phyloP scores from a whole-genome alignment of 306 rosid genomes.

The Castanospermum australe region DNA sequence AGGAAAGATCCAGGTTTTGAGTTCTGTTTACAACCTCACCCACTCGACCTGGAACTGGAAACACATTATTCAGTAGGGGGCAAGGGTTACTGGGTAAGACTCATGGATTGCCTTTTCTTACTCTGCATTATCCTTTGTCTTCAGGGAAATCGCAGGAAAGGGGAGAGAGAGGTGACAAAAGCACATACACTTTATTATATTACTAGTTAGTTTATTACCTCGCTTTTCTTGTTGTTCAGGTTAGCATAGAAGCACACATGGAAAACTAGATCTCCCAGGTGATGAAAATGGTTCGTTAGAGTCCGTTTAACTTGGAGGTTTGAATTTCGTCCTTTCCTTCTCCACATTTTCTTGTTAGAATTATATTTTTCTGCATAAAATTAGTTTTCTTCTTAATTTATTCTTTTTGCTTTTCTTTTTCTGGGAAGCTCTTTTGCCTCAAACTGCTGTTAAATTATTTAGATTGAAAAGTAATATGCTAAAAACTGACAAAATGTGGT shows the following conservation, averaged over 20 bases:
- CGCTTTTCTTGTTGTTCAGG: background rate
- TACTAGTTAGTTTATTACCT: background rate
- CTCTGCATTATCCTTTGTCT: background rate
- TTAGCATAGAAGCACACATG: background rate
- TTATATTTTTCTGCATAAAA: background rate
- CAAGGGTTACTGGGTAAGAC: background rate
- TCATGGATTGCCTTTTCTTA: background rate
- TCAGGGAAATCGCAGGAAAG: slow-evolving; percentile 9
- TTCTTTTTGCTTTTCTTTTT: slow-evolving; percentile 33
- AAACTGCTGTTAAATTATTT: background rate
- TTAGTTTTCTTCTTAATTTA: background rate
- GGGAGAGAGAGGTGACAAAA: too few species aligned
- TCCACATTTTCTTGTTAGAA: slow-evolving; percentile 16
- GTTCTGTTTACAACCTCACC: background rate
- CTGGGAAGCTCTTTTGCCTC: background rate
- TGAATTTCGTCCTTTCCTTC: background rate
- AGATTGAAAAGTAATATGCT: background rate
- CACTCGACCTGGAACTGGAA: background rate
- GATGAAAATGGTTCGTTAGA: background rate
- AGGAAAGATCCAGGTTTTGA: background rate
- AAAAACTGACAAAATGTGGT: slow-evolving; percentile 13
- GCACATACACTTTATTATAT: background rate
- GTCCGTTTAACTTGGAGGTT: background rate
- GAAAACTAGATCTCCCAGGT: background rate
- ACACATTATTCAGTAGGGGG: background rate